phyloP scores from a whole-genome alignment of 768 basidiomycete species.

The Podaxis carcinomalis region DNA sequence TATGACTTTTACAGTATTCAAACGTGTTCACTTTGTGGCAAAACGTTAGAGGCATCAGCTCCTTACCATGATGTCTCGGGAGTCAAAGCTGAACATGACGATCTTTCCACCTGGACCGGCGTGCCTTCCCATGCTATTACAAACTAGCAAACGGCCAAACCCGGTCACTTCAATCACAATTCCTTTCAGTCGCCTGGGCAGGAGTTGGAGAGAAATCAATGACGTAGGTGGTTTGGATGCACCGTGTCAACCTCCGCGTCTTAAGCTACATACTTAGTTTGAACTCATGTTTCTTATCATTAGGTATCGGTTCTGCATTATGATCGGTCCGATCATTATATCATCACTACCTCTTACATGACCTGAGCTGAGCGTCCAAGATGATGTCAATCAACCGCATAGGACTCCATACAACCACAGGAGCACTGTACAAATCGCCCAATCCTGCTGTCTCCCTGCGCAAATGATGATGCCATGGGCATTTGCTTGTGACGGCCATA shows the following conservation, averaged over 20 bases:
- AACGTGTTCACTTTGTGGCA: background rate
- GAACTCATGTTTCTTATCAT: background rate
- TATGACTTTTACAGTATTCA: background rate
- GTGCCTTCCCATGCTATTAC: background rate
- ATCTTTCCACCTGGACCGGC: background rate
- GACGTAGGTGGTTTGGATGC: too few relatives aligned
- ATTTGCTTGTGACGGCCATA: background rate
- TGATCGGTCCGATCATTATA: background rate
- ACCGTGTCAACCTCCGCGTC: too few relatives aligned
- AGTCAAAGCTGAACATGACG: background rate
- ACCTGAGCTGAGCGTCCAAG: background rate
- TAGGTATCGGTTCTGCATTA: background rate
- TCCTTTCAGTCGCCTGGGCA: too few relatives aligned
- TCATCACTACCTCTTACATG: background rate
- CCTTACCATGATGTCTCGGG: background rate
- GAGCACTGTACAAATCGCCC: constrained; percentile 22
- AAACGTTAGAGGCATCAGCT: background rate
- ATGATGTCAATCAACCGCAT: constrained; percentile 13
- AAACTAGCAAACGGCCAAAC: background rate
- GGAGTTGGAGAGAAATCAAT: too few relatives aligned
- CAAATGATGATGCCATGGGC: background rate
- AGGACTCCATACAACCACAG: constrained; percentile 35
- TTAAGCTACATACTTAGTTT: too few relatives aligned
- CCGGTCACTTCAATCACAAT: too few relatives aligned
- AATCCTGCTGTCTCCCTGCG: background rate